Evolutionary conservation across 257 asterid species (phyloP), one percentile per base, ranked within the genome.

Genomic region (Solanum stenotomum): DNA sequence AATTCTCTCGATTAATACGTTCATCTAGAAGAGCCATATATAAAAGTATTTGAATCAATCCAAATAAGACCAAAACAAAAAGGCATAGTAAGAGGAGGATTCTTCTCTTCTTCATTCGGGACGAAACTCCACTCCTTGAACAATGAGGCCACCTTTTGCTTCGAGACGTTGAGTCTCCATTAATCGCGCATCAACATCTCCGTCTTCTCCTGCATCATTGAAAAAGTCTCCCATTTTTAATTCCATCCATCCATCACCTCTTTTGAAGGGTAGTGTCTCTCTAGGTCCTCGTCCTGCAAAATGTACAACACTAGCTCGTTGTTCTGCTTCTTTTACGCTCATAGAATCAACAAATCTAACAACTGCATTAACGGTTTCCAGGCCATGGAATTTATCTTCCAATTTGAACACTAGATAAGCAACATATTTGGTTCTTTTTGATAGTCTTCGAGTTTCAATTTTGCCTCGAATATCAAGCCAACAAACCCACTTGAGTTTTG

Each of bases 171-270:
- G 1, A 71, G 20, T 71, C n/a, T 71, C 78, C n/a, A 29, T 70
- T 76, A 95, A 89, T 31, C 78, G 78, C 0, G 78, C 40, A 91
- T 92, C 96, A 37, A 94, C 91, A 74, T 92, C 93, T 4, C 91
- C 84, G 4, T 77, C 35, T 31, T 70, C 76, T 29, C 76, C 76
- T 3, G 11, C 18, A 29, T 70, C 76, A 70, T 70, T 70, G 89
- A 86, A 87, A 82, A 95, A 94, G 79, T 84, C 92, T 7, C 95
- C 97, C 85, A 94, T 74, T 31, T 89, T 90, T 3, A 92, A 88
- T 90, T 95, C 98, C 91, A 91, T 34, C 98, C 97, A 94, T 34
- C 97, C 95, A 40, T 93, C 96, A 10, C 72, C 85, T 86, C 96
- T 92, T 85, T 4, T 88, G 25, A n/a, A 25, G 33, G 72, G 72